A percentile compares a stretch with the other conserved stretches of the same genome.
phyloP scores from a whole-genome alignment of 495 filamentous ascomycete genomes.

The Penicillium pancosmium region DNA sequence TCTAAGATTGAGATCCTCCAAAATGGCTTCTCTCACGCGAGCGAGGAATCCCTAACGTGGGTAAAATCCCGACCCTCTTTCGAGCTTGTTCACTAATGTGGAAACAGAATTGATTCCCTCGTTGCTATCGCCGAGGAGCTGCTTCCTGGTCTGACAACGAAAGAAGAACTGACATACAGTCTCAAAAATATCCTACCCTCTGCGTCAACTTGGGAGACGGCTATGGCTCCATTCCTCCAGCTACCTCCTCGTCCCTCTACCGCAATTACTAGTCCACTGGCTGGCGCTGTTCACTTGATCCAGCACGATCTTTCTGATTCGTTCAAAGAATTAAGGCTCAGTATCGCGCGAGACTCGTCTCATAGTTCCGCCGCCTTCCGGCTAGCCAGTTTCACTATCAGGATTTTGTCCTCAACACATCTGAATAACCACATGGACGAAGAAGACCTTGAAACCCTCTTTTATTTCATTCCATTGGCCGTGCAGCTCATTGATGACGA shows the following conservation, averaged over 20 bases:
- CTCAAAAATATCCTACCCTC: constrained; percentile 53
- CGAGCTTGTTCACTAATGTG: constrained; percentile 18
- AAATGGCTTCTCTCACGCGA: constrained; percentile 52
- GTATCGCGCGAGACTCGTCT: constrained; percentile 58
- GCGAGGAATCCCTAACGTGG: constrained; percentile 56
- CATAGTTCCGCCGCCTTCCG: constrained; percentile 74
- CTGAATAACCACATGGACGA: constrained; percentile 30
- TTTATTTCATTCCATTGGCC: constrained; percentile 54
- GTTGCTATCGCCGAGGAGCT: constrained; percentile 55
- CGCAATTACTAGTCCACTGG: constrained; percentile 70
- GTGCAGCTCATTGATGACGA: constrained; percentile 66
- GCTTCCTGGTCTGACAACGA: constrained; percentile 38
- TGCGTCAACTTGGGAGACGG: constrained; percentile 47
- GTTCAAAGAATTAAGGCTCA: constrained; percentile 28
- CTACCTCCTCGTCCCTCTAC: constrained; percentile 61
- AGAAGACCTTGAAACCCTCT: constrained; percentile 39
- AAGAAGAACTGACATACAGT: constrained; percentile 34
- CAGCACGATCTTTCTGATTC: constrained; percentile 35
- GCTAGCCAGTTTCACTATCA: constrained; percentile 67
- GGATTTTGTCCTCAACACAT: constrained; percentile 49
- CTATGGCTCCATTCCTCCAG: constrained; percentile 63
- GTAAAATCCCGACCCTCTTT: constrained; percentile 16
- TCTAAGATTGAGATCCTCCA: constrained; percentile 55
- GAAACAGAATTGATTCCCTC: constrained; percentile 54
- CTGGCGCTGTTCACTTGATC: constrained; percentile 70